Base-by-base conservation (phyloP, 1,139 yeast genomes). In the Zygosaccharomyces pseudobailii region DNA sequence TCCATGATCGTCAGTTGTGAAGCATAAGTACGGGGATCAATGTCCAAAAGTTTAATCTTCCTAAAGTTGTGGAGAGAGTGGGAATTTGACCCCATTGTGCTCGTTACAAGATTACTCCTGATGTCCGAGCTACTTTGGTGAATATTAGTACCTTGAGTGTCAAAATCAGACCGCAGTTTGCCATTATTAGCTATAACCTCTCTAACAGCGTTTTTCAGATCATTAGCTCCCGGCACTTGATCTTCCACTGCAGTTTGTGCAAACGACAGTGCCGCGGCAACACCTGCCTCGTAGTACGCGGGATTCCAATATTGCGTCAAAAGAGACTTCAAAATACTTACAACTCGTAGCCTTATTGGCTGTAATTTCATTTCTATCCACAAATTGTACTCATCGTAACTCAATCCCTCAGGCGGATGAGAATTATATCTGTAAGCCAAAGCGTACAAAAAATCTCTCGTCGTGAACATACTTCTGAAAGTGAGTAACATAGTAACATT, bases 371-470 rank as follows among this genome's bases (percentile, higher is more conserved):
- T 79, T 36, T 82, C 80, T 6, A 83, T 76, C 97, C 98, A 92
- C 4, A 75, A 68, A 37, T 81, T 79, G 62, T 87, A 87, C 61
- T 89, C 96, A 52, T 86, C 95, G 56, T 80, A 84, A 47, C 87
- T 80, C 52, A 92, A 70, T 0, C 95, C 96, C 58, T 86, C 96
- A 0, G 97, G 97, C 4, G 97, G 95, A 52, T 79, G 82, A 30
- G 82, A 71, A 51, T 83, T 76, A 66, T 84, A 92, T 45, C 96
- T 72, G 32, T 74, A 73, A 31, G 84, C 79, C 50, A 92, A 70
- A 40, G 78, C 67, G 22, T 74, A 76, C 47, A 89, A 72, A 31
- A 92, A 72, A 49, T 82, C 87, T 3, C 76, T 69, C 0, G 95
- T 78, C 1, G 84, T 74, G 70, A 85, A 78, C 63, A 90, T 86